Base-by-base conservation (phyloP, 2,329 filamentous ascomycete species). In the Colletotrichum somersetense region DNA sequence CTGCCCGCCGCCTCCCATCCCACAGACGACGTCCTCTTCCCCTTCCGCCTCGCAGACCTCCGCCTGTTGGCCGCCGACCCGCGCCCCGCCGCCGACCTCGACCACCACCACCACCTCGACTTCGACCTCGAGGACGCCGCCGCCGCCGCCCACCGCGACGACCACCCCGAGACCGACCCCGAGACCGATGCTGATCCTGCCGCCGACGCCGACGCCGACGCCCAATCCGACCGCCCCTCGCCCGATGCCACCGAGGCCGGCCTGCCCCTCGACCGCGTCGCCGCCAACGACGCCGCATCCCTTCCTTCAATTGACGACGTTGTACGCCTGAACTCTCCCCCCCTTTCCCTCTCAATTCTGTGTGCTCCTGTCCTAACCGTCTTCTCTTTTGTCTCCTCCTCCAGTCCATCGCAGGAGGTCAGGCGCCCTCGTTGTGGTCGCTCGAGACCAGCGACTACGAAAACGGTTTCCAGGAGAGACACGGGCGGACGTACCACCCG, bases 401-500 rank as follows among this genome's bases (percentile, higher is more conserved):
- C 14, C 3, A 67, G 64, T 67, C 64, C 8, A 40, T 62, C 3
- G 56, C 57, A 1, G 64, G 58, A 23, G 35, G 55, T 6, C 64
- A 33, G 1, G 40, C 58, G 2, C 55, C 56, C 30, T 46, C 64
- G 14, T 35, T 58, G 35, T 42, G 56, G 38, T 58, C 56, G n/a
- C n/a, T 58, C 12, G 56, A 58, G n/a, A 58, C 56, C 16, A 42
- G 35, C 35, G 56, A 58, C 56, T 58, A 42, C 16, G 56, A 48
- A 3, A 59, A 50, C 4, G 56, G 62, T 4, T 74, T 66, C 52
- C 62, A 55, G 6, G 26, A 62, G 42, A 63, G 72, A 33, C 69
- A 73, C 26, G 69, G 70, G 5, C 62, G 72, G 12, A 74, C 72
- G 20, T 74, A 73, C 23, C 72, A 72, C 38, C 42, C 38, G 14